phyloP scores from a whole-genome alignment of 192 early-diverging fungal species.

The Backusella liffmaniae region DNA sequence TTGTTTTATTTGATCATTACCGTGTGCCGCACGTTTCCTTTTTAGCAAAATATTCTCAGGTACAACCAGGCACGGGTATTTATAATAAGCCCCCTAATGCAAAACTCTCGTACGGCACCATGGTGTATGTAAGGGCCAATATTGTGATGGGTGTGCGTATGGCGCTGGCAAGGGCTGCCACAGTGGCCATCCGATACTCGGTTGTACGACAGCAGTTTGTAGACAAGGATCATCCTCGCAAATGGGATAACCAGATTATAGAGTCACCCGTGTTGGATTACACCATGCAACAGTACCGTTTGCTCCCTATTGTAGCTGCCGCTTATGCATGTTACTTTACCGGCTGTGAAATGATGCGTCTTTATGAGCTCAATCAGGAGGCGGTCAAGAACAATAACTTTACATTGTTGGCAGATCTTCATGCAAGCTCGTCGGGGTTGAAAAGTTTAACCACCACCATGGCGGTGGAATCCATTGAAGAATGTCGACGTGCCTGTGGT shows the following conservation, averaged over 20 bases:
- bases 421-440: conserved; percentile 75
- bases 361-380: conserved; percentile 60
- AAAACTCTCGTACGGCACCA: conserved; percentile 84
- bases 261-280: conserved; percentile 77
- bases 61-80: conserved; percentile 63
- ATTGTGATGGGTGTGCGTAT: conserved; percentile 63
- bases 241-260: conserved; percentile 39
- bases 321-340: conserved; percentile 76
- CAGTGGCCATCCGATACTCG: conserved; percentile 71
- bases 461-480: conserved; percentile 67
- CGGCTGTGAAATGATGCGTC: conserved; percentile 56
- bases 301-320: conserved; percentile 69
- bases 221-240: conserved; percentile 50
- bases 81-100: conserved; percentile 74
- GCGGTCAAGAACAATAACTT: conserved; percentile 60
- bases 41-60: conserved; percentile 71
- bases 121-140: conserved; percentile 78
- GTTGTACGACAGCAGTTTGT: conserved; percentile 72
- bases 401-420: conserved; percentile 68
- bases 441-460: conserved; percentile 71
- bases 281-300: conserved; percentile 74
- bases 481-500: conserved; percentile 72
- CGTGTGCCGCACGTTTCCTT: conserved; percentile 78
- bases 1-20: conserved; percentile 78
- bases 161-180: conserved; percentile 66